Percentiles rank a stretch among this genome's conserved stretches.
Evolutionary conservation across 2,329 filamentous ascomycete species (phyloP).

Genomic region (Tolypocladium ovalisporum): DNA sequence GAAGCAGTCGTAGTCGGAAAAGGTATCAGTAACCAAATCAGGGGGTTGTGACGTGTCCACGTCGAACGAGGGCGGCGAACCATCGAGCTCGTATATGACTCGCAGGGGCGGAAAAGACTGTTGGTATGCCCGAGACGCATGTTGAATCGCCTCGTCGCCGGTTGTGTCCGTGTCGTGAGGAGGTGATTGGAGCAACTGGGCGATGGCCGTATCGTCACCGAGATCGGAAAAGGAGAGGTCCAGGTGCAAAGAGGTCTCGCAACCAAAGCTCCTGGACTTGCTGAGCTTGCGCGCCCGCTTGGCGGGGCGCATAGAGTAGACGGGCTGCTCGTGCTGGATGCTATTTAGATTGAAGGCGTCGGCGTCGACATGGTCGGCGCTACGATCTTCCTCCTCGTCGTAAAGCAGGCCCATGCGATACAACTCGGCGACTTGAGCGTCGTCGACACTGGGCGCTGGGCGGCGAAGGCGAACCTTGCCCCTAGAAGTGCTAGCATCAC

Average conservation of each 20-base stretch:
- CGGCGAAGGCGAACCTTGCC: constrained; percentile 14
- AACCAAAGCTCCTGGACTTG: constrained; percentile 10
- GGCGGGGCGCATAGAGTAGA: constrained; percentile 25
- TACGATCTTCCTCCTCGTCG: constrained; percentile 25
- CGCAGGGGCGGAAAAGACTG: constrained; percentile 21
- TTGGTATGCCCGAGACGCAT: constrained; percentile 3
- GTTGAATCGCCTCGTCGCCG: constrained; percentile 9
- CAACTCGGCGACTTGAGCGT: constrained; percentile 27
- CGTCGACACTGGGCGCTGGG: constrained; percentile 13
- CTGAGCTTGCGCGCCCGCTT: constrained; percentile 19
- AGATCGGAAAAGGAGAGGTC: constrained; percentile 32
- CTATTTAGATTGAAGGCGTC: constrained; percentile 26
- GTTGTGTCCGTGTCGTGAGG: constrained; percentile 7
- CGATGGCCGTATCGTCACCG: constrained; percentile 26
- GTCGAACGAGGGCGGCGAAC: constrained; percentile 20
- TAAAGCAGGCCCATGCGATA: constrained; percentile 35
- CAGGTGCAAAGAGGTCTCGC: constrained; percentile 19
- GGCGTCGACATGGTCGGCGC: constrained; percentile 14
- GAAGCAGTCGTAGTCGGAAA: constrained; percentile 25
- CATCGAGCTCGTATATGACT: constrained; percentile 28
- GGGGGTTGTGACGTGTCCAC: constrained; percentile 24
- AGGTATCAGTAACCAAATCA: constrained; percentile 20
- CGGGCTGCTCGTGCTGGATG: constrained; percentile 25
- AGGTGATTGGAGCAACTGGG: constrained; percentile 19
- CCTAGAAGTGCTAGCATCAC: constrained; percentile 27